These are phyloP conservation scores for Penicillium concentricum DNA, from an alignment of 2,329 filamentous ascomycete species.

Conservation along the genomic window DNA sequence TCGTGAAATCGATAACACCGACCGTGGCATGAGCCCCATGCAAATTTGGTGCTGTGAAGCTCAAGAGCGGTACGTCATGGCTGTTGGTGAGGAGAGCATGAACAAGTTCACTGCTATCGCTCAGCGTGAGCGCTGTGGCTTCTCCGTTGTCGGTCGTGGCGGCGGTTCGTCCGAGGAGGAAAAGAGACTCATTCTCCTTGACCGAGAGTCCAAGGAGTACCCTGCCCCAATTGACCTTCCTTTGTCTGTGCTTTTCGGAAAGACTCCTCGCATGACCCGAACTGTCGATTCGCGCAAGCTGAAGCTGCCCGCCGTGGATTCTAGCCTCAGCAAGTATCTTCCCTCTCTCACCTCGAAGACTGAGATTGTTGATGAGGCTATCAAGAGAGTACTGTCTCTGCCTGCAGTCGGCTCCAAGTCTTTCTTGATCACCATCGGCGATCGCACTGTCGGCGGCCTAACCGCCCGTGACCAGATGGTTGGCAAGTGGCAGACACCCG, in stretches of 20 bases:
- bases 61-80: conserved; percentile 92
- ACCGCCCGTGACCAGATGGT: conserved; percentile 93
- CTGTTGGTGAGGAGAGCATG: conserved; percentile 76
- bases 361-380: conserved; percentile 64
- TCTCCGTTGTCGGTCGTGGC: conserved; percentile 84
- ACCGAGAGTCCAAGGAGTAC: conserved; percentile 72
- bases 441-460: conserved; percentile 86
- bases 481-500: conserved; percentile 91
- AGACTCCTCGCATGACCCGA: conserved; percentile 76
- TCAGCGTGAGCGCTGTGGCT: conserved; percentile 84
- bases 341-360: conserved; percentile 52
- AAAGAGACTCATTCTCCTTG: conserved; percentile 74
- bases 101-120: conserved; percentile 69
- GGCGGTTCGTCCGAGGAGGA: conserved; percentile 63
- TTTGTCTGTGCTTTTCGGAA: conserved; percentile 84
- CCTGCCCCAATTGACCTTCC: conserved; percentile 83
- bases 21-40: conserved; percentile 88
- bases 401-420: conserved; percentile 95
- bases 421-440: conserved; percentile 95
- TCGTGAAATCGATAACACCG: conserved; percentile 87
- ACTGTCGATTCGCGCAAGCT: conserved; percentile 69
- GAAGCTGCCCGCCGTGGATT: conserved; percentile 70
- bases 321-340: conserved; percentile 66
- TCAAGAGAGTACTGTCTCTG: conserved; percentile 76
- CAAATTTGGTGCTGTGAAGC: conserved; percentile 99